Evolutionary conservation across 2,329 filamentous ascomycete genomes (phyloP).

Genomic region (Phaeoacremonium minimum): DNA sequence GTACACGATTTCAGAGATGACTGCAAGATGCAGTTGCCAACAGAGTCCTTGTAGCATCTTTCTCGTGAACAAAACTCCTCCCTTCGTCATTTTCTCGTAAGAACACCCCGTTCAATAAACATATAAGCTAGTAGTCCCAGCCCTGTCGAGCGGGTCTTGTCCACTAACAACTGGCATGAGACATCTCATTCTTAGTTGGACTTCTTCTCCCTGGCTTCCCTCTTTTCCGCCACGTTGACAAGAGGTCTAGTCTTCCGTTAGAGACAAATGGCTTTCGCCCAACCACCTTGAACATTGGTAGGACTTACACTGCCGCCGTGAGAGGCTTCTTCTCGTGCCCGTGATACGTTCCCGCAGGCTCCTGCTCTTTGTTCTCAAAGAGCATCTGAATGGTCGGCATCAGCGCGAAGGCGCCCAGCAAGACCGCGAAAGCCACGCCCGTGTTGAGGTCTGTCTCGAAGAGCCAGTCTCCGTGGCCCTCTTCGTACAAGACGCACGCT

Average conservation of each 20-base stretch:
- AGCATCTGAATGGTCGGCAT: slow-evolving; percentile 20
- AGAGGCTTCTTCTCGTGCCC: slow-evolving; percentile 2
- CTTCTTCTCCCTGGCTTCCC: not conserved
- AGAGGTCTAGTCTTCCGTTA: not conserved
- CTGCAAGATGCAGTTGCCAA: too few species aligned
- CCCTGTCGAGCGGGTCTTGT: too few species aligned
- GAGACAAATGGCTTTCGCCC: not conserved
- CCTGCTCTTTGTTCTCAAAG: slow-evolving; percentile 21
- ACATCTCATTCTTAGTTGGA: too few species aligned
- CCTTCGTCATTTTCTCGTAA: too few species aligned
- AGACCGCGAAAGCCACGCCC: slow-evolving; percentile 5
- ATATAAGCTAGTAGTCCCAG: too few species aligned
- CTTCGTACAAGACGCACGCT: slow-evolving; percentile 12
- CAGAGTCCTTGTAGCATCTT: too few species aligned
- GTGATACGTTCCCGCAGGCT: slow-evolving; percentile 20
- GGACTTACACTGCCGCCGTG: slow-evolving; percentile 7
- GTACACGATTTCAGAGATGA: too few species aligned
- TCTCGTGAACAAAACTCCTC: too few species aligned
- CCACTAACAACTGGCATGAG: too few species aligned
- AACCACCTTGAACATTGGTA: not conserved
- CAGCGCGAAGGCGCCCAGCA: slow-evolving; percentile 12
- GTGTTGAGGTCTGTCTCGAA: slow-evolving; percentile 11
- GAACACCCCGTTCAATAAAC: too few species aligned
- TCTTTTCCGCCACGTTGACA: not conserved
- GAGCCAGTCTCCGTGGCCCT: slow-evolving; percentile 13